Evolutionary conservation across 2,329 filamentous ascomycete genomes (phyloP).

Genomic region (Tolypocladium nubicola): DNA sequence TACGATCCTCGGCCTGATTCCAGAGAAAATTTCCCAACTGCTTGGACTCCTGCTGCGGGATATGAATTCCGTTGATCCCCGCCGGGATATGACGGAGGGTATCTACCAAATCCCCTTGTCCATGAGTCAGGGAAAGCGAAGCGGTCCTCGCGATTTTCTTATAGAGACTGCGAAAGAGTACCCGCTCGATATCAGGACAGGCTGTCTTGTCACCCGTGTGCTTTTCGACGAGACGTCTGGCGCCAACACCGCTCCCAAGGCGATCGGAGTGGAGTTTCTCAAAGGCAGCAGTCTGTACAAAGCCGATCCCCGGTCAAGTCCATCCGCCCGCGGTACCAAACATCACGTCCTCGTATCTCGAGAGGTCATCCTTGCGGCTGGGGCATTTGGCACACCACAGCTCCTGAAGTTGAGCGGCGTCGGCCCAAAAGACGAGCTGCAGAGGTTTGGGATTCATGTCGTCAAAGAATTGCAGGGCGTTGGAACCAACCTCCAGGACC

Average conservation of each 20-base stretch:
- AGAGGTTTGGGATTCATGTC: constrained; percentile 27
- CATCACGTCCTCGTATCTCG: constrained; percentile 23
- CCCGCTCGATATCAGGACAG: constrained; percentile 39
- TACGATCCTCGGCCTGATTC: background rate
- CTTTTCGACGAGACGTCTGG: constrained; percentile 23
- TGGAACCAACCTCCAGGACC: constrained; percentile 49
- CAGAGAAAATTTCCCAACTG: too few relatives aligned
- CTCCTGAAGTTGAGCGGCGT: constrained; percentile 40
- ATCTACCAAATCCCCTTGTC: background rate
- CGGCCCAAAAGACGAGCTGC: constrained; percentile 30
- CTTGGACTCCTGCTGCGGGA: background rate
- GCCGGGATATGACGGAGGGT: background rate
- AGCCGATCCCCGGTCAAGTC: constrained; percentile 26
- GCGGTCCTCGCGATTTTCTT: background rate
- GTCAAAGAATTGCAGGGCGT: constrained; percentile 46
- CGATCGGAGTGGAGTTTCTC: constrained; percentile 38
- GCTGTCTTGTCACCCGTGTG: constrained; percentile 29
- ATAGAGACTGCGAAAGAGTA: constrained; percentile 43
- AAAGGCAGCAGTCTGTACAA: constrained; percentile 34
- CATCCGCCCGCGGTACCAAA: constrained; percentile 19
- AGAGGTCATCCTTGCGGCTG: constrained; percentile 40
- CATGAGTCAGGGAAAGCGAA: background rate
- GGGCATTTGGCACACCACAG: constrained; percentile 43
- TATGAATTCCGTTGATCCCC: background rate
- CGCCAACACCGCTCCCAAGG: constrained; percentile 23